Base-by-base conservation (phyloP, 306 rosid genomes). In the Abrus precatorius region DNA sequence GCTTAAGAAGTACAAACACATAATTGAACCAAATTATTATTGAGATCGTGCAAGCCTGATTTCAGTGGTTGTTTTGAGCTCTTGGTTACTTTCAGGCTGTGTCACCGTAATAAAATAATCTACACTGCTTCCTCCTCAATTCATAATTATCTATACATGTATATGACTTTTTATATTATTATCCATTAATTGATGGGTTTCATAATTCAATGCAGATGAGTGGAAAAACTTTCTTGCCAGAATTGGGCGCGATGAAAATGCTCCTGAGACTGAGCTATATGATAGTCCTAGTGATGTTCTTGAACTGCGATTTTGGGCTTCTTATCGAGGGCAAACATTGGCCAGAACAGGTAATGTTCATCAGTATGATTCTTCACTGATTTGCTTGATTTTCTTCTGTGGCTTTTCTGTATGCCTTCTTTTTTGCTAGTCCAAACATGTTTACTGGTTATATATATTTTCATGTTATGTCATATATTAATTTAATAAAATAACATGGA, bases 261-360 rank as follows among this genome's bases (percentile, higher is more conserved):
- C 93, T 5, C 80, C 12, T 38, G 97, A 95, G 55, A 80, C 77
- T 0, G 96, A 89, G 61, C 94, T 90, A 75, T 80, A 72, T 72
- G 89, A 87, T 61, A 89, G 78, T 78, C 38, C 92, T 14, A 82
- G 64, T 77, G 99, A 95, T 78, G 90, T 89, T 69, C 93, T 95
- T 82, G 98, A 93, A 82, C 88, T 93, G 76, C 95, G 98, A 28
- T 90, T 93, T 87, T 95, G 99, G 99, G 99, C 97, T 48, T 93
- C 98, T 38, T 95, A 93, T 79, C 86, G 99, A n/a, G 99, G 91
- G 60, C 99, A 95, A 86, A 95, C 99, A 45, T 87, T 95, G 82
- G 94, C 98, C 67, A 91, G 99, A 89, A 95, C 99, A 57, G 99
- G 99, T 95, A 87, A 69, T 81, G 53, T 14, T 80, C 76, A 12